Percentiles rank a stretch among this genome's conserved stretches.
phyloP scores from a whole-genome alignment of 108 stramenopile species.

The Stephanodiscus triporus region DNA sequence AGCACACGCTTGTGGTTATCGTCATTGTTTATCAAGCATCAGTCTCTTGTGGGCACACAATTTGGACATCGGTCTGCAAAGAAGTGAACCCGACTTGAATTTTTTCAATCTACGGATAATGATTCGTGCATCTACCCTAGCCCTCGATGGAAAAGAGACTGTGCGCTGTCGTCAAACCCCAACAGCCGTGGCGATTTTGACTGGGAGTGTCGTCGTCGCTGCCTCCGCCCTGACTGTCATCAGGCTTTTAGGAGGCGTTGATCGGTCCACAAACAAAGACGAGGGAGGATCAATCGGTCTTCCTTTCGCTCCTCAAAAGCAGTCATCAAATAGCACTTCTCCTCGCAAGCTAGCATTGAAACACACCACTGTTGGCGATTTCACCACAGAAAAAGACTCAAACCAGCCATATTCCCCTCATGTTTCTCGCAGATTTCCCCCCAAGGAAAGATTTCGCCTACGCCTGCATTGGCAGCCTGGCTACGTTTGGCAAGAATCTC shows the following conservation, averaged over 20 bases:
- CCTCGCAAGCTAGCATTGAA: no score
- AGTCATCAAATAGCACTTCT: no score
- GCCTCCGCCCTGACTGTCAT: conserved; percentile 1
- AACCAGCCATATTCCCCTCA: no score
- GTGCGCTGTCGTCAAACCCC: background rate
- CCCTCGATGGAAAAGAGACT: background rate
- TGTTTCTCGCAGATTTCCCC: background rate
- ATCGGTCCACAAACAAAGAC: background rate
- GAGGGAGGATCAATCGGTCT: background rate
- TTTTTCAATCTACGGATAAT: no score
- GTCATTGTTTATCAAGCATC: no score
- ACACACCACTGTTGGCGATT: no score
- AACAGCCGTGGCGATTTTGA: background rate
- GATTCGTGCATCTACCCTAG: background rate
- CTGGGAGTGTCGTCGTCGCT: conserved; percentile 7
- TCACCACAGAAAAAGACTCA: no score
- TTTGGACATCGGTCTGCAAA: no score
- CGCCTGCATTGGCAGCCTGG: conserved; percentile 19
- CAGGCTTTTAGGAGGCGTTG: background rate
- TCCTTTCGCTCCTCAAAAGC: background rate
- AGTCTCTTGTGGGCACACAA: no score
- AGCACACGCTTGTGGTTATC: no score
- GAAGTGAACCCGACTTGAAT: background rate
- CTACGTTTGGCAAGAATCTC: conserved; percentile 21
- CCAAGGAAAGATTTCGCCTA: background rate